These are phyloP conservation scores for Sporormia fimetaria DNA, from an alignment of 495 filamentous ascomycete species.

Conservation along the genomic window DNA sequence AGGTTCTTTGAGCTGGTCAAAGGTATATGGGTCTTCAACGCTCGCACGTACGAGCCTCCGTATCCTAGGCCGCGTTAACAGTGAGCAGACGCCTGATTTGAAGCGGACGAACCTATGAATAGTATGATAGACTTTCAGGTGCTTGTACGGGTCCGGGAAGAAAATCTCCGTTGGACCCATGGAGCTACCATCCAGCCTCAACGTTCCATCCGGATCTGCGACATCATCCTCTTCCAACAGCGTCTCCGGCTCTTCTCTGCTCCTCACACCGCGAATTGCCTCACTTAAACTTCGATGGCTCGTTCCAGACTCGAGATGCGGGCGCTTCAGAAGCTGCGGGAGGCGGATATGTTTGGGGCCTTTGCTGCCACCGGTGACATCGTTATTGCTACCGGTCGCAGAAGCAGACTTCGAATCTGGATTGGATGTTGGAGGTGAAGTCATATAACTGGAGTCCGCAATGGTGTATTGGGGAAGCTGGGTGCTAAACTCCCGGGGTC, in stretches of 20 bases:
- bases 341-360: slow-evolving; percentile 9
- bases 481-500: too few species aligned
- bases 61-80: slow-evolving; percentile 18
- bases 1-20: slow-evolving; percentile 56
- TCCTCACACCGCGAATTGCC: slow-evolving; percentile 27
- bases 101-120: slow-evolving; percentile 27
- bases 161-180: slow-evolving; percentile 16
- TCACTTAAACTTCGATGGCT: slow-evolving; percentile 28
- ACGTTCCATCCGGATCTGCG: slow-evolving; percentile 31
- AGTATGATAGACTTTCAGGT: slow-evolving; percentile 28
- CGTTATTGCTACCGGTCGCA: slow-evolving; percentile 1
- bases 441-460: neutral
- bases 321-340: slow-evolving; percentile 13
- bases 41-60: slow-evolving; percentile 32
- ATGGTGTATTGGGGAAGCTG: too few species aligned
- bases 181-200: slow-evolving; percentile 10
- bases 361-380: neutral
- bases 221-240: slow-evolving; percentile 29
- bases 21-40: slow-evolving; percentile 49
- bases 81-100: neutral
- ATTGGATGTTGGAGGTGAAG: slow-evolving; percentile 4
- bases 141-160: slow-evolving; percentile 28
- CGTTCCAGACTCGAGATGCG: slow-evolving; percentile 16
- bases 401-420: neutral
- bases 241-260: slow-evolving; percentile 33